Percentiles rank a stretch among this genome's conserved stretches.
phyloP scores from a whole-genome alignment of 371 early-diverging fungal species.

The Mucor circinelloides region DNA sequence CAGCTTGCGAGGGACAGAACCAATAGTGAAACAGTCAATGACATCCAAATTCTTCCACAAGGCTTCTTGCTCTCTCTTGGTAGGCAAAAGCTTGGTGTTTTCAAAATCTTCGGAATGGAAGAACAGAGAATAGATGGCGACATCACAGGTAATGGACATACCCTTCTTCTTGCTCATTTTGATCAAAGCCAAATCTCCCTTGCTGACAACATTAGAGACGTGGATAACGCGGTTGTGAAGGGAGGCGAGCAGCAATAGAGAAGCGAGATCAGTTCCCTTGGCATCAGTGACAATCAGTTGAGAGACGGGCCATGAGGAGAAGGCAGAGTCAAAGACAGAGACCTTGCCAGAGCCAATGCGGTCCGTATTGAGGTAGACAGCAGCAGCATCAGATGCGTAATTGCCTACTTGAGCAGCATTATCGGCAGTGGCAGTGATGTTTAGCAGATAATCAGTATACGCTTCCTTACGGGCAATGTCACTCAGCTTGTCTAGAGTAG shows the following conservation, averaged over 20 bases:
- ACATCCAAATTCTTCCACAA: slow-evolving; percentile 80
- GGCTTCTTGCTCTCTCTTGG: slow-evolving; percentile 72
- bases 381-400: slow-evolving; percentile 49
- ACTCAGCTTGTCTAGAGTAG: slow-evolving; percentile 60
- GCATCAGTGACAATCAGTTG: slow-evolving; percentile 85
- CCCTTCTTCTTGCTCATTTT: slow-evolving; percentile 88
- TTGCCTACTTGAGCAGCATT: slow-evolving; percentile 51
- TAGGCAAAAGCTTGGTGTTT: slow-evolving; percentile 43
- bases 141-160: slow-evolving; percentile 91
- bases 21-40: slow-evolving; percentile 92
- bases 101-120: slow-evolving; percentile 65
- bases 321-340: slow-evolving; percentile 63
- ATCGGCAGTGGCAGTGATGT: slow-evolving; percentile 66
- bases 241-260: slow-evolving; percentile 83
- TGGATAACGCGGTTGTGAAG: slow-evolving; percentile 84
- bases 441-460: slow-evolving; percentile 76
- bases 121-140: slow-evolving; percentile 80
- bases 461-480: slow-evolving; percentile 59
- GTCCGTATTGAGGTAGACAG: slow-evolving; percentile 60
- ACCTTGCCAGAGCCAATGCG: slow-evolving; percentile 55
- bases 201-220: slow-evolving; percentile 78
- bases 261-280: slow-evolving; percentile 82
- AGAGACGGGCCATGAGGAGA: slow-evolving; percentile 75
- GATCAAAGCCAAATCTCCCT: slow-evolving; percentile 83
- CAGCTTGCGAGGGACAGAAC: slow-evolving; percentile 65